Percentiles rank a stretch among this genome's conserved stretches.
phyloP scores from a whole-genome alignment of 148 eudicot genomes.

The Amaranthus cruentus region DNA sequence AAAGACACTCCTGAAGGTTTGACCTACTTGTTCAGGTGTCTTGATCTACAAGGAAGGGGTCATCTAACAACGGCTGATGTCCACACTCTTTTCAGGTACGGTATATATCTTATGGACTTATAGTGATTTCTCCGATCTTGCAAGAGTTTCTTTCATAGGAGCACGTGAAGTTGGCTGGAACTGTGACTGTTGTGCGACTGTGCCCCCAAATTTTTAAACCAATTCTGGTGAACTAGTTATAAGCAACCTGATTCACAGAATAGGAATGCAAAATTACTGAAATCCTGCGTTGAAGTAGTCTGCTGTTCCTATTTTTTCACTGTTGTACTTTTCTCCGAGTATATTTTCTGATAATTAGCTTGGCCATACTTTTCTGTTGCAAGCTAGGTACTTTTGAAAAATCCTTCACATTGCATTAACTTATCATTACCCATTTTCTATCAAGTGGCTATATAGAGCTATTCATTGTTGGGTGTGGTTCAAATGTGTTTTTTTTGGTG shows the following conservation, averaged over 20 bases:
- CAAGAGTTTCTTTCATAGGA: background rate
- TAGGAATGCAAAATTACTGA: background rate
- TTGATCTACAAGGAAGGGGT: constrained; percentile 87
- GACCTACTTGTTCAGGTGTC: constrained; percentile 78
- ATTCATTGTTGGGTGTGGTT: no score
- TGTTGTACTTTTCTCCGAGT: no score
- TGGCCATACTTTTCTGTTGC: background rate
- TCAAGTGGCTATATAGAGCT: no score
- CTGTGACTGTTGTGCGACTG: background rate
- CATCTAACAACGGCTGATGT: constrained; percentile 87
- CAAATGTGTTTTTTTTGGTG: no score
- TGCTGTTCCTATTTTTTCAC: background rate
- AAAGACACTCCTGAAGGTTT: constrained; percentile 94
- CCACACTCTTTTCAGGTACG: constrained; percentile 89
- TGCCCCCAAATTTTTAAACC: background rate
- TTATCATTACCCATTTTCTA: background rate
- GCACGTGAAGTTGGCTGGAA: background rate
- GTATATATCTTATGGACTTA: background rate
- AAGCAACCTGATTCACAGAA: background rate
- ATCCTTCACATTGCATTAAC: background rate
- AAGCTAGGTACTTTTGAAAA: background rate
- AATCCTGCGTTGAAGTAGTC: background rate
- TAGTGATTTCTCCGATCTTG: background rate
- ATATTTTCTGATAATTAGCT: background rate
- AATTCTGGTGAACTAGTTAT: no score